phyloP scores from a whole-genome alignment of 75 land plant genomes.

The Sequoiadendron giganteum region DNA sequence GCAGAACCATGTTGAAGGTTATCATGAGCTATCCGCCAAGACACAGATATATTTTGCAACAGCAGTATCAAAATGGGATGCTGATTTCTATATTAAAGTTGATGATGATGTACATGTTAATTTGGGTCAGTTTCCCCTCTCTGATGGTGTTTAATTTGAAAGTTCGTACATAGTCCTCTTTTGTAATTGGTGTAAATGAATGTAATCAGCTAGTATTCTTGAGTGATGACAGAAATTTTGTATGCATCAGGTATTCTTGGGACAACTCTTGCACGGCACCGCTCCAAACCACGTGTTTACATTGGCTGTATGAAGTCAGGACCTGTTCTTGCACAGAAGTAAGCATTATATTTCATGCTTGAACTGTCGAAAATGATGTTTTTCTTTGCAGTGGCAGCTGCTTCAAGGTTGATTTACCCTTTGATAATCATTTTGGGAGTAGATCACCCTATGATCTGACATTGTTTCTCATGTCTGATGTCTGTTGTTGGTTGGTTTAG shows the following conservation, averaged over 20 bases:
- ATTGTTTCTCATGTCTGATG: background rate
- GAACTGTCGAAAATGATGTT: background rate
- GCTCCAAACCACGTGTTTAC: conserved; percentile 72
- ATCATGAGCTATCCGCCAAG: conserved; percentile 79
- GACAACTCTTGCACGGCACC: conserved; percentile 58
- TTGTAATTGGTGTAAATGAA: conserved; percentile 6
- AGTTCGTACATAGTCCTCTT: background rate
- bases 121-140: conserved; percentile 44
- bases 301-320: conserved; percentile 94
- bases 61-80: conserved; percentile 81
- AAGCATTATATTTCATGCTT: conserved; percentile 19
- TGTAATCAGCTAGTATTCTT: background rate
- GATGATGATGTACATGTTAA: conserved; percentile 91
- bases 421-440: conserved; percentile 12
- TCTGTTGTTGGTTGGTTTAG: conserved; percentile 24
- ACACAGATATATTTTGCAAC: conserved; percentile 80
- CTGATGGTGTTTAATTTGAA: conserved; percentile 1
- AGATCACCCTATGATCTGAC: background rate
- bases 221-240: background rate
- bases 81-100: conserved; percentile 84
- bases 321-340: conserved; percentile 80
- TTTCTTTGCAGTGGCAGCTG: background rate
- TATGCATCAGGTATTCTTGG: conserved; percentile 51
- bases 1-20: conserved; percentile 88
- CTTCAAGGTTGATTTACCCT: background rate